Evolutionary conservation across 2,329 filamentous ascomycete species (phyloP), one percentile per base, ranked within the genome.

Genomic region (Phoma sp.): DNA sequence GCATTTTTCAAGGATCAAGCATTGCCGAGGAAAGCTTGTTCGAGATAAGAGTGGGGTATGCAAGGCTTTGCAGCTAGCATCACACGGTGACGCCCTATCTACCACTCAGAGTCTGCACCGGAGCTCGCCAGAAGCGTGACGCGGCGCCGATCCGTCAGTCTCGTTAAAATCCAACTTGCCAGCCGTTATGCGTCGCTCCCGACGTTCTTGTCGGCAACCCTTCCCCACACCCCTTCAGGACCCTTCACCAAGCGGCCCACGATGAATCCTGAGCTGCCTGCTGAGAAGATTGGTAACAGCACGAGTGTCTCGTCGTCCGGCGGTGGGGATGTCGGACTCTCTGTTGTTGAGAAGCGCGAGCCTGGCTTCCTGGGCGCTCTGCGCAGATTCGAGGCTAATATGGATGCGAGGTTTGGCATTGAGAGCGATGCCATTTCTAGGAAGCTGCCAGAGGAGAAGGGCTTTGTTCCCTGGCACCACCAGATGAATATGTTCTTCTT

Each of bases 401-500:
- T 68, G n/a, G 64, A 68, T 14, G 46, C 53, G 14, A 64, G 61
- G 36, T 52, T 67, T 23, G 64, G 64, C 2, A 62, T 67, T 4
- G 64, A 67, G 43, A 61, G 62, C 5, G 64, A 68, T 40, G 65
- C 65, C 26, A 67, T 67, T 18, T 59, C 55, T 7, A 51, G 64
- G 34, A 68, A 68, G 45, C 37, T 65, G 30, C 64, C 65, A n/a
- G 61, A 68, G 29, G 65, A 67, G n/a, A 68, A 68, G 48, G 50
- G 53, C 9, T 48, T 59, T n/a, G 64, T 68, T 14, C 65, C 63
- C 40, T 68, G 65, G 65, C 57, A 64, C 23, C 59, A 68, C 21
- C 64, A 68, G 25, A 46, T 68, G 53, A 62, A 48, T 56, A 74
- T 77, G 60, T 79, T 79, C 54, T 73, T 78, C 38, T 59, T 80